Base-by-base conservation (phyloP, 2,329 filamentous ascomycete species). In the Metarhizium robertsii region DNA sequence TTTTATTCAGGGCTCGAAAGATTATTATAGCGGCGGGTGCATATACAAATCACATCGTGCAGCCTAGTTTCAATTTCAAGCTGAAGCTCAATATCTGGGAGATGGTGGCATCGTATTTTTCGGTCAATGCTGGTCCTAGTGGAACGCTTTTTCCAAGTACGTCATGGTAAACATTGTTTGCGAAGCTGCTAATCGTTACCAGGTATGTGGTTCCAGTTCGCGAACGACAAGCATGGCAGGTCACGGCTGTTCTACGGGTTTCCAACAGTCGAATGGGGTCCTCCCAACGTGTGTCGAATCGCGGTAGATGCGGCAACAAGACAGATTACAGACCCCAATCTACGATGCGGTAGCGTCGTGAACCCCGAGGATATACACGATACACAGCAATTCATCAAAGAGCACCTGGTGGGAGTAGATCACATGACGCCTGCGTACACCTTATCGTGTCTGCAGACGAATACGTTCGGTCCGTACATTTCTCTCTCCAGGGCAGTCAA, bases 51-150 rank as follows among this genome's bases (percentile, higher is more conserved):
- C 25, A 25, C 25, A 1, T 25, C 25, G 25, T 25, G 25, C 25
- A 25, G 25, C 25, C 25, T 25, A 25, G 25, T 1, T 25, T 61
- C 2, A 53, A 51, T 2, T 53, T 61, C n/a, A 57, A 54, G 0
- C n/a, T 61, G 2, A 52, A 58, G 4, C 30, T 61, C 4, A 47
- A 61, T 4, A 61, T 61, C 1, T 61, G 59, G 59, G 59, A 61
- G 34, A 61, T 61, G 59, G 54, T 61, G 13, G 59, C 57, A 6
- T 59, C 46, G 2, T 61, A 61, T 13, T 61, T 60, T 4, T 60
- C 59, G 25, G 32, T 51, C 4, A 60, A 61, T 14, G 59, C 59
- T 4, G 59, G 59, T 7, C 59, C 59, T 0, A 57, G 55, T 7
- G 59, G 59, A 2, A 61, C 59, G 7, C 58, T 60, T 2, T 60